Conservation (phyloP, 2,329 filamentous ascomycete species). For the Hymenoscyphus occultus region DNA sequence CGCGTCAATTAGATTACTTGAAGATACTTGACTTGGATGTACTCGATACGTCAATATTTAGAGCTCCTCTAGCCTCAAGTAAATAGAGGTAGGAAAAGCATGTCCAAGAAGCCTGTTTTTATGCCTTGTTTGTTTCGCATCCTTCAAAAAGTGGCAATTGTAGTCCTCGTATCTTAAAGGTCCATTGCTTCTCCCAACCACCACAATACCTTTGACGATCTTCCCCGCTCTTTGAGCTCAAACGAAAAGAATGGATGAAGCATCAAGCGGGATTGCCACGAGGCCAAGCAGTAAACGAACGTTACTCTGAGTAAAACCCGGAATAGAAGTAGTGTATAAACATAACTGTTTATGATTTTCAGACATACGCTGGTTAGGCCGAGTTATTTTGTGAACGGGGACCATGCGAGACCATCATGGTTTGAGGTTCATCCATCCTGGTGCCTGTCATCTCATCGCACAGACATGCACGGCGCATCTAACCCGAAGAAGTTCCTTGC, state of each 20-base stretch:
- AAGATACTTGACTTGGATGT: neutral
- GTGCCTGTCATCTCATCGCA: constrained; percentile 18
- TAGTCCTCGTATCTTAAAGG: neutral
- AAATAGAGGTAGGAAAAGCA: neutral
- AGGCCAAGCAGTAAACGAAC: neutral
- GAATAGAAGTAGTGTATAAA: neutral
- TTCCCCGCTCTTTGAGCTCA: neutral
- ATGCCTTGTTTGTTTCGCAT: neutral
- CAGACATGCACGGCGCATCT: constrained; percentile 21
- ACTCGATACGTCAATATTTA: neutral
- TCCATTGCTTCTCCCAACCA: neutral
- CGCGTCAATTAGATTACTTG: neutral
- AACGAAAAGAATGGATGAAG: neutral
- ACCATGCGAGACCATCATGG: constrained; percentile 20
- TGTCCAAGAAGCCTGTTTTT: neutral
- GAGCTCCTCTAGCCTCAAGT: neutral
- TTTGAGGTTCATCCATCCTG: constrained; percentile 19
- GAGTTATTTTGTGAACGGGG: neutral
- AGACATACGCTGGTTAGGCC: neutral
- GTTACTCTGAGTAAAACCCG: neutral
- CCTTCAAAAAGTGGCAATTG: neutral
- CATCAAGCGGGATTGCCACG: neutral
- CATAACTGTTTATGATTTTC: neutral
- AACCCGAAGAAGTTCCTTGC: constrained; percentile 17
- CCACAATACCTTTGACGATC: neutral